Base-by-base conservation (phyloP, 2,329 filamentous ascomycete genomes). In the Tricladium varicosporioides region DNA sequence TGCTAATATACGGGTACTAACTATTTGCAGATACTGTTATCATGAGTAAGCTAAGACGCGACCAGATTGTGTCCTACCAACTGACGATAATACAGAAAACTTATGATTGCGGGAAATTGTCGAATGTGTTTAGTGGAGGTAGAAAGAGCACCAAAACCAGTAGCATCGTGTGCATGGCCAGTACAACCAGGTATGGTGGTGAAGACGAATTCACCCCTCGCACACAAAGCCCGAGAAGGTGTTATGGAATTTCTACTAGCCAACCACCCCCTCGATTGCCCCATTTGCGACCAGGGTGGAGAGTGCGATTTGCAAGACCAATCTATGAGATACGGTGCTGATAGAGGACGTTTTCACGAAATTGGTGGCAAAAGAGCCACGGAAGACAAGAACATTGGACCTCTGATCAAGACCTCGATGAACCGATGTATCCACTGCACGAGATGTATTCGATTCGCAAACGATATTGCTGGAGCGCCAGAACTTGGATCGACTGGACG, bases 371-470 rank as follows among this genome's bases (percentile, higher is more conserved):
- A 99, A 84, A 90, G 94, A 80, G 94, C 92, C 22, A 92, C 97
- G 42, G 94, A 99, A 79, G 94, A 99, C 77, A 99, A 99, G 84
- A 97, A 99, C 76, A 97, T 99, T 70, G 94, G 94, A 36, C 94
- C 94, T 53, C 76, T 99, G 66, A 90, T 99, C 78, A 99, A 99
- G 85, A 99, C 94, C 2, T 99, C 94, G 50, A 99, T 99, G 94
- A 99, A 99, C 82, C 85, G 94, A 73, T 99, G 94, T 76, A 99
- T 99, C 70, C 94, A 99, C 80, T 99, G 94, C 82, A 99, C 94
- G 63, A 87, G 94, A 70, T 99, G 94, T 77, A 86, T 99, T 67
- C 92, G 94, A 71, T 99, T 99, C 76, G 90, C 94, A 73, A 99
- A 97, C 76, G 94, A 99, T 70, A 82, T 99, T 70, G 94, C 94